Conservation (phyloP, 2,329 filamentous ascomycete species). For the Xylaria digitata region DNA sequence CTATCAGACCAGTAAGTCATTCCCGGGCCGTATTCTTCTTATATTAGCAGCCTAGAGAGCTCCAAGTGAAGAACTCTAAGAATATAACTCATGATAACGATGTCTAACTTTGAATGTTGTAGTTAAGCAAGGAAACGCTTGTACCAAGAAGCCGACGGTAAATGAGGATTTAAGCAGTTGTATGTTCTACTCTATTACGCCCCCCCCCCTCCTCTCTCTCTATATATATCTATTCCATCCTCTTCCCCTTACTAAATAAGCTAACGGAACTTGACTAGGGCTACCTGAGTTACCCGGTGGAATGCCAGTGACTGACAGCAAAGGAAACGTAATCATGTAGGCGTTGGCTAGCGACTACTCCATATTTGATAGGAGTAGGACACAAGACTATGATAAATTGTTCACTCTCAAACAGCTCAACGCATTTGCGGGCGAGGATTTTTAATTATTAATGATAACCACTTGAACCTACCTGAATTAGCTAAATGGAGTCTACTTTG, state of each 20-base stretch:
- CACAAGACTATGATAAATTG: too few relatives aligned
- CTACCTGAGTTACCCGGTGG: constrained; percentile 43
- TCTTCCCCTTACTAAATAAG: neutral
- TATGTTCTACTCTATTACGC: constrained; percentile 25
- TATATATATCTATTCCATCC: neutral
- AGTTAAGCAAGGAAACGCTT: constrained; percentile 3
- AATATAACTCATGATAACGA: too few relatives aligned
- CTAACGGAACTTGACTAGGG: constrained; percentile 35
- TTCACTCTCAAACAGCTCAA: too few relatives aligned
- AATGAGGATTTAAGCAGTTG: constrained; percentile 42
- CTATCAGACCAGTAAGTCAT: constrained; percentile 39
- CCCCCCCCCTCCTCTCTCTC: neutral
- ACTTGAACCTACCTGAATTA: neutral
- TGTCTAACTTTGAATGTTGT: neutral
- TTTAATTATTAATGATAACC: neutral
- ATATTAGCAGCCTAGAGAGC: too few relatives aligned
- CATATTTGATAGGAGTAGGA: too few relatives aligned
- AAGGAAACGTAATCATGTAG: constrained; percentile 15
- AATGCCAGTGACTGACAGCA: constrained; percentile 42
- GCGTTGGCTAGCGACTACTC: neutral
- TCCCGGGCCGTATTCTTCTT: too few relatives aligned
- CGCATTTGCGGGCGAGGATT: neutral
- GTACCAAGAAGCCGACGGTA: constrained; percentile 25
- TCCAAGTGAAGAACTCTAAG: too few relatives aligned
- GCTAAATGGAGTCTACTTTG: neutral